Evolutionary conservation across 2,329 filamentous ascomycete species (phyloP).

Genomic region (Fusarium duplospermum): DNA sequence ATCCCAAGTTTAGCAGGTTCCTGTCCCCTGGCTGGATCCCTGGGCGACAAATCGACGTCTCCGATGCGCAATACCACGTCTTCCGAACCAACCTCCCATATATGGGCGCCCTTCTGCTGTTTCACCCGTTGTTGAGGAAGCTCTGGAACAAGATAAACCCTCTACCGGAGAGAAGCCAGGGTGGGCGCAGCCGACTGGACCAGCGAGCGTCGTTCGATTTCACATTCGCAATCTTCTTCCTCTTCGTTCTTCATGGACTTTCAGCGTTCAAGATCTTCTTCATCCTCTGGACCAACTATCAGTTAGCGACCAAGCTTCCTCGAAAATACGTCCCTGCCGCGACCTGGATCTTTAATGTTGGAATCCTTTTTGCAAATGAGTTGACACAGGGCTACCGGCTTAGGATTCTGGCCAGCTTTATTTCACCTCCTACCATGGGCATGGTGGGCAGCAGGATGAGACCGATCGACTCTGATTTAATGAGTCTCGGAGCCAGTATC

Average conservation of each 20-base stretch:
- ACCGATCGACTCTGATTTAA: slow-evolving; percentile 55
- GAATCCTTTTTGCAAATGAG: slow-evolving; percentile 90
- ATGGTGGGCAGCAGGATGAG: slow-evolving; percentile 42
- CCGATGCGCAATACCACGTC: slow-evolving; percentile 85
- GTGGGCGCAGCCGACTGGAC: slow-evolving; percentile 68
- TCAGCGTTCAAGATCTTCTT: slow-evolving; percentile 84
- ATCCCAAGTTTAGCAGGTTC: slow-evolving; percentile 75
- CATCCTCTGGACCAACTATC: slow-evolving; percentile 86
- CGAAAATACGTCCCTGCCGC: slow-evolving; percentile 75
- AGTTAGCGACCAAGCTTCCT: slow-evolving; percentile 78
- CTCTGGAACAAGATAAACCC: slow-evolving; percentile 72
- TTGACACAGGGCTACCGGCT: slow-evolving; percentile 82
- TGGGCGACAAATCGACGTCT: slow-evolving; percentile 91
- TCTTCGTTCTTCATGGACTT: slow-evolving; percentile 84
- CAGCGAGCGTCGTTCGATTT: slow-evolving; percentile 86
- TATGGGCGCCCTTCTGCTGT: slow-evolving; percentile 76
- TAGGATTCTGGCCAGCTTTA: slow-evolving; percentile 67
- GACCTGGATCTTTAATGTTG: slow-evolving; percentile 93
- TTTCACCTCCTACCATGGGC: slow-evolving; percentile 53
- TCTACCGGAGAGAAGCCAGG: slow-evolving; percentile 48
- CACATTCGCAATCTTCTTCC: slow-evolving; percentile 81
- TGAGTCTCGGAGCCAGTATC: slow-evolving; percentile 75
- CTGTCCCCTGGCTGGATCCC: slow-evolving; percentile 90
- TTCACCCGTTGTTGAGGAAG: slow-evolving; percentile 83
- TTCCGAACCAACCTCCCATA: slow-evolving; percentile 90